These are phyloP conservation scores for Verticillium nonalfalfae DNA, from an alignment of 2,329 filamentous ascomycete species.

Conservation along the genomic window DNA sequence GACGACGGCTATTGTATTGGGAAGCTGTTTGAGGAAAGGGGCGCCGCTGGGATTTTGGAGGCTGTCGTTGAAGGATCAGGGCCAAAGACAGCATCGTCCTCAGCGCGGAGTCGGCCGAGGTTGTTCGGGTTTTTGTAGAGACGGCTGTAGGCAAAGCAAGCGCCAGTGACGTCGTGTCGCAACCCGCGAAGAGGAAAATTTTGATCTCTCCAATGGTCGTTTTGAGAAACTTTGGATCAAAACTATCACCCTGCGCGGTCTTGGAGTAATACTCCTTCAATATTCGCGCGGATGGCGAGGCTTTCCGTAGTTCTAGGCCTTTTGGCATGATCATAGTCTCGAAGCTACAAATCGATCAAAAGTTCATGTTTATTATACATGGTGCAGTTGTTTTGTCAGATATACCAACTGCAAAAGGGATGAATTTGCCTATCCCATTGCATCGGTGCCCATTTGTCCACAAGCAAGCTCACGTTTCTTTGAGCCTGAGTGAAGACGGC, in stretches of 20 bases:
- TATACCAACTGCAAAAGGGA: neutral
- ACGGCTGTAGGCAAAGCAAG: conserved; percentile 17
- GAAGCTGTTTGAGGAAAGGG: conserved; percentile 41
- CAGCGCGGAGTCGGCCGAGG: conserved; percentile 16
- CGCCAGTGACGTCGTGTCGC: conserved; percentile 22
- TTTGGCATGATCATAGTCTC: neutral
- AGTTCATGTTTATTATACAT: conserved; percentile 3
- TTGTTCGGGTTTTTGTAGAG: conserved; percentile 15
- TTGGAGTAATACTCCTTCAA: neutral
- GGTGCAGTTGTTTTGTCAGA: neutral
- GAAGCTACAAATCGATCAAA: conserved; percentile 2
- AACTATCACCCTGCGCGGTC: neutral
- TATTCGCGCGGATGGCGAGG: conserved; percentile 13
- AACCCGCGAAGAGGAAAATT: conserved; percentile 24
- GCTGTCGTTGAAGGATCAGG: conserved; percentile 27
- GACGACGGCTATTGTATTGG: conserved; percentile 44
- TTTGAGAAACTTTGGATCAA: conserved; percentile 2
- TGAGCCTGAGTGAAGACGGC: neutral
- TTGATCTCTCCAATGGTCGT: conserved; percentile 18
- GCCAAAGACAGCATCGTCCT: conserved; percentile 37
- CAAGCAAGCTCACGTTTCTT: neutral
- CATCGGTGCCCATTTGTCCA: neutral
- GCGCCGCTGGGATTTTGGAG: conserved; percentile 30
- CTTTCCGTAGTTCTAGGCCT: neutral
- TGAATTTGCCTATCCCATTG: neutral